Evolutionary conservation across 352 stramenopile species (phyloP).

Genomic region (Globisporangium orthogonon): DNA sequence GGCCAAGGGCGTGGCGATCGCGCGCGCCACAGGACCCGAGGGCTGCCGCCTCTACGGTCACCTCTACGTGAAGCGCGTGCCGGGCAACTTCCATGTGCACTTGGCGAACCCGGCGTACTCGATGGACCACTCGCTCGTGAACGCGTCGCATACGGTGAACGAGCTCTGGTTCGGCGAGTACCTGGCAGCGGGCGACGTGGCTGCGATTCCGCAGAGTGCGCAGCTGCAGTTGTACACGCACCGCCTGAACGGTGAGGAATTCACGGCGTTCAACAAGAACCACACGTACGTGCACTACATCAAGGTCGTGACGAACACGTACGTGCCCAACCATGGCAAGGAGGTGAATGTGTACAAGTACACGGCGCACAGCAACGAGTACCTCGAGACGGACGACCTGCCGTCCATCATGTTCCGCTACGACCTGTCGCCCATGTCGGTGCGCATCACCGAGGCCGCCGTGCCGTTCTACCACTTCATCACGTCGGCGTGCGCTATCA

Average conservation of each 20-base stretch:
- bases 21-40: slow-evolving; percentile 55
- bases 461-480: slow-evolving; percentile 94
- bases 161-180: slow-evolving; percentile 94
- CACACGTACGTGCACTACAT: slow-evolving; percentile 99
- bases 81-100: slow-evolving; percentile 98
- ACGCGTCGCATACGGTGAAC: slow-evolving; percentile 94
- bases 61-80: slow-evolving; percentile 89
- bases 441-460: slow-evolving; percentile 91
- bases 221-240: slow-evolving; percentile 91
- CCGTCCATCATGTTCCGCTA: slow-evolving; percentile 90
- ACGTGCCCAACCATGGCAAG: slow-evolving; percentile 57
- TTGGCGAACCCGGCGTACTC: slow-evolving; percentile 94
- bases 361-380: slow-evolving; percentile 87
- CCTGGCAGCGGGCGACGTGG: slow-evolving; percentile 37
- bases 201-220: slow-evolving; percentile 83
- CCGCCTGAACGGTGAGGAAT: slow-evolving; percentile 90
- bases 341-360: slow-evolving; percentile 86
- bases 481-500: slow-evolving; percentile 93
- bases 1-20: slow-evolving; percentile 52
- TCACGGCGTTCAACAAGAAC: slow-evolving; percentile 90
- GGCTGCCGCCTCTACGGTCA: slow-evolving; percentile 75
- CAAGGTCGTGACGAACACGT: slow-evolving; percentile 95
- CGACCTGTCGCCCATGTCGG: slow-evolving; percentile 89
- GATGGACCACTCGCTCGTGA: slow-evolving; percentile 84
- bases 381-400: slow-evolving; percentile 79